These are phyloP conservation scores for Sedum album DNA, from an alignment of 164 flowering plant species.

Conservation along the genomic window DNA sequence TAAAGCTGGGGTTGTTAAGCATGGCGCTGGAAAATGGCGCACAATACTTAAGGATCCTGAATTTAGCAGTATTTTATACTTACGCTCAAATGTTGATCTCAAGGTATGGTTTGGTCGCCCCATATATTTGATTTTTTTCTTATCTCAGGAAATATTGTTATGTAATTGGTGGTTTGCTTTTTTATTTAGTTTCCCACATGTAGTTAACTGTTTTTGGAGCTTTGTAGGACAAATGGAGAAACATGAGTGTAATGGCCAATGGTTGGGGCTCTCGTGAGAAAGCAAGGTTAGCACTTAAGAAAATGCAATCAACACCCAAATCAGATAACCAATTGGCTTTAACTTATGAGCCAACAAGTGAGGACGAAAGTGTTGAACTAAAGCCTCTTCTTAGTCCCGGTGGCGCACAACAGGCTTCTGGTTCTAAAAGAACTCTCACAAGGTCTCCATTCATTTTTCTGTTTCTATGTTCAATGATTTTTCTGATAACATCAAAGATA, in stretches of 20 bases:
- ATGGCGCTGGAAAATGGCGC: slow-evolving; percentile 97
- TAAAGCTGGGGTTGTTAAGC: slow-evolving; percentile 81
- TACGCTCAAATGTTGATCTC: slow-evolving; percentile 92
- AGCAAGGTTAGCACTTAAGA: slow-evolving; percentile 58
- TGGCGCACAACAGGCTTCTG: slow-evolving; percentile 35
- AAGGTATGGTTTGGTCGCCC: slow-evolving; percentile 37
- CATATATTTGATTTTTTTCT: neutral
- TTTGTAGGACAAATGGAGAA: slow-evolving; percentile 12
- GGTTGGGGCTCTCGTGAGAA: slow-evolving; percentile 16
- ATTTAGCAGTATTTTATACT: slow-evolving; percentile 55
- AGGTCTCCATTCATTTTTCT: neutral
- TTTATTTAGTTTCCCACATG: neutral
- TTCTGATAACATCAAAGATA: neutral
- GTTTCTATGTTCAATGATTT: neutral
- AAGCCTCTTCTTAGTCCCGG: slow-evolving; percentile 36
- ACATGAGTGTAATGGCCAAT: slow-evolving; percentile 11
- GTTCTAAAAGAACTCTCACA: slow-evolving; percentile 46
- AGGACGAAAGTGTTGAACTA: slow-evolving; percentile 63
- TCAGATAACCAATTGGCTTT: slow-evolving; percentile 37
- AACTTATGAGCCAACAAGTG: slow-evolving; percentile 29
- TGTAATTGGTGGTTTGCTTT: neutral
- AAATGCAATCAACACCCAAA: slow-evolving; percentile 29
- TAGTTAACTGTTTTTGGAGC: neutral
- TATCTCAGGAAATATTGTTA: neutral
- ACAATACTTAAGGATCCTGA: slow-evolving; percentile 95